Base-by-base conservation (phyloP, 2,329 filamentous ascomycete genomes). In the Aspergillus neotritici region DNA sequence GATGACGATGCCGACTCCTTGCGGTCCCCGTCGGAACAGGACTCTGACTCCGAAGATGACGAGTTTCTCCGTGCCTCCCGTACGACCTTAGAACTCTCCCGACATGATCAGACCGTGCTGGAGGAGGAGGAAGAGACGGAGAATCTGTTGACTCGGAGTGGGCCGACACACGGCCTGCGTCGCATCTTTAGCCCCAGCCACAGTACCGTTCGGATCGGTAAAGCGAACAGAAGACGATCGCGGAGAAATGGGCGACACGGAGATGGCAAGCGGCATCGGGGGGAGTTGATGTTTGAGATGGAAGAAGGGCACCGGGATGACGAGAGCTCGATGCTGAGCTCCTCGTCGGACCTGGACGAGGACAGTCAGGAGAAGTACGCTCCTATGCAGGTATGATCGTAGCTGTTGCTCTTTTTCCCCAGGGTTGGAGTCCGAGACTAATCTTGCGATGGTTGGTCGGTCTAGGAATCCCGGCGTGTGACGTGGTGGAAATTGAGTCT, bases 241-340 rank as follows among this genome's bases (percentile, higher is more conserved):
- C 69, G 78, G 36, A 73, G 74, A 44, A 65, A 70, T 33, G 70
- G 77, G 58, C 57, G 59, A 45, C 57, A 48, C 41, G 57, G 55
- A 30, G 53, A 54, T 38, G 69, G 52, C 69, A 72, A 55, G 80
- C 78, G 58, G 31, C 56, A 74, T 69, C 67, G 74, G 52, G 83
- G 84, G 31, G 79, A 83, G 63, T 71, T 94, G 57, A 87, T 94
- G 83, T 90, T 87, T 63, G 86, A 93, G 68, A 87, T 91, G 84
- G 90, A 96, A 65, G 84, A 89, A 61, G 87, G 88, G 1, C 60
- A 67, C 28, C 61, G 58, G 48, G 81, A 84, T 37, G 82, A 83
- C 41, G 86, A 71, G 70, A 83, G 56, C 70, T 80, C 51, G 69
- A 78, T 63, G 74, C 78, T 62, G 75, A 82, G 70, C 71, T 78